A percentile compares a stretch with the other conserved stretches of the same genome.
Conservation (phyloP, 345 rosid genomes). For the Conringia planisiliqua region DNA sequence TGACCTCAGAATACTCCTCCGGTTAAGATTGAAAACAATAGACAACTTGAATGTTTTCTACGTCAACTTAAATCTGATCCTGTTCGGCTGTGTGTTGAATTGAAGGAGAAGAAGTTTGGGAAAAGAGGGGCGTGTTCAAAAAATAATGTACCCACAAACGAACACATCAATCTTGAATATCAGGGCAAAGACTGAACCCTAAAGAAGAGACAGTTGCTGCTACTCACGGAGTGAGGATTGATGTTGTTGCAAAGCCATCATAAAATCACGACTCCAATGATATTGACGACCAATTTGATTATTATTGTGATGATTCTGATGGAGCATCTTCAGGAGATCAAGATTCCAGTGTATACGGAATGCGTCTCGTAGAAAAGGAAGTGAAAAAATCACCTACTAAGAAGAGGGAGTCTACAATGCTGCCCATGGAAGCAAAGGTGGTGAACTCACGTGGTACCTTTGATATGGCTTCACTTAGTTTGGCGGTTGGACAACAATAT, state of each 20-base stretch:
- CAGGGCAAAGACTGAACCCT: no score
- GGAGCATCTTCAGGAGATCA: neutral
- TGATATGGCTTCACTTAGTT: neutral
- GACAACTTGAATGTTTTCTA: no score
- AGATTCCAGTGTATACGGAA: neutral
- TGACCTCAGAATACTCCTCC: no score
- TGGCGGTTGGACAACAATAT: neutral
- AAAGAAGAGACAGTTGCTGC: no score
- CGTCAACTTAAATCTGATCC: no score
- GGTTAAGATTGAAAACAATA: no score
- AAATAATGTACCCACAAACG: no score
- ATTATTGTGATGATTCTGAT: neutral
- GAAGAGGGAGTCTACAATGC: neutral
- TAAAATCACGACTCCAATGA: neutral
- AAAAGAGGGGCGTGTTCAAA: no score
- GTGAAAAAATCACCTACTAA: neutral
- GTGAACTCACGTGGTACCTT: neutral
- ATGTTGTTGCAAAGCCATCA: accelerated
- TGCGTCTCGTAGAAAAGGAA: neutral
- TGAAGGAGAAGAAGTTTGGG: no score
- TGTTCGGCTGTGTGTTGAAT: no score
- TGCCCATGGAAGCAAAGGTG: neutral
- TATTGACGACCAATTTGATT: neutral
- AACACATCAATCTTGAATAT: no score
- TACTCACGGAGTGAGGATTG: no score